Evolutionary conservation across 345 rosid species (phyloP), one percentile per base, ranked within the genome.

Genomic region (Hypericum androsaemum): DNA sequence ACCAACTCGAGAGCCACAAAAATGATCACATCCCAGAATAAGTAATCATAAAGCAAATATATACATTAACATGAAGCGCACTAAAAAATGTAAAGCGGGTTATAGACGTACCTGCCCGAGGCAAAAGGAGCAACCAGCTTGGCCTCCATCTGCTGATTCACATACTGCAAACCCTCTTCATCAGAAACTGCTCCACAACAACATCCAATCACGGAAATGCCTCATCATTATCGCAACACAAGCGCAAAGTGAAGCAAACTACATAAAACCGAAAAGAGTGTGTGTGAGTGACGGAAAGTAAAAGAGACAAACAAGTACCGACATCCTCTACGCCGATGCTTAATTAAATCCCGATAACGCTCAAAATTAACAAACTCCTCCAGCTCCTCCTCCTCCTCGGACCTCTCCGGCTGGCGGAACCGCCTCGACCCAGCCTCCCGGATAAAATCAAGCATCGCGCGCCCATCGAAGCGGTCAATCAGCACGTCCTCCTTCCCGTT

Each of bases 301-400:
- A 62, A 39, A 61, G 60, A 60, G 63, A 41, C 42, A 74, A 71
- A 69, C 78, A 81, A 87, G 86, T 88, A 88, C 99, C 95, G 95
- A 88, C 99, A 94, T 94, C 99, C 99, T 94, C 94, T 83, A 73
- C 95, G 95, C 37, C 87, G 99, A 77, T 80, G 99, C 87, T 88
- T 92, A 92, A 92, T 80, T 79, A 92, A 82, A 86, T 92, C 99
- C 85, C 97, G 94, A 72, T 85, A 94, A 73, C 94, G 95, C 99
- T 94, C 97, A 82, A 94, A 94, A 86, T 74, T 94, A 78, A 94
- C 99, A 88, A 94, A 88, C 95, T 94, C 99, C 67, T 92, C 99
- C 32, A 94, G 65, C 79, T 94, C 97, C 71, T 88, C 90, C 57
- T 86, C 99, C 59, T 94, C 94, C 58, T 83, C 97, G 0, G 97